Percentiles rank a stretch among this genome's conserved stretches.
Evolutionary conservation across 1,284 basidiomycete species (phyloP).

Genomic region (Stereum hirsutum): DNA sequence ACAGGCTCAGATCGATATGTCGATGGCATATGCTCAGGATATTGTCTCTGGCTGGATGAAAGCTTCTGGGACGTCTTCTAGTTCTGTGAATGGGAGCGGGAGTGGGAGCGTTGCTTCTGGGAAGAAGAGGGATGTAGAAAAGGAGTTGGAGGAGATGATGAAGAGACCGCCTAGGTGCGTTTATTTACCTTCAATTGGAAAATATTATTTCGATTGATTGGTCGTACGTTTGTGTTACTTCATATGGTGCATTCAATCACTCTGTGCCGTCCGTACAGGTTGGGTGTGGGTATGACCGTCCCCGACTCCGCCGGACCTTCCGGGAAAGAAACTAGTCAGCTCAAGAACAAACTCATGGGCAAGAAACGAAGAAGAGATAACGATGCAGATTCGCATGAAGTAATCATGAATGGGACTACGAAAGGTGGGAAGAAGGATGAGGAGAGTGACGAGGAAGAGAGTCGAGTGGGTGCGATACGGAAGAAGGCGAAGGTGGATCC

Average conservation of each 20-base stretch:
- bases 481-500: constrained; percentile 51
- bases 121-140: constrained; percentile 29
- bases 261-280: constrained; percentile 24
- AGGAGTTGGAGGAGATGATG: constrained; percentile 55
- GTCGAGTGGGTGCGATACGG: constrained; percentile 41
- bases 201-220: no score
- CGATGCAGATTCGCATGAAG: constrained; percentile 21
- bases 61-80: constrained; percentile 16
- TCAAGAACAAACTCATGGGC: constrained; percentile 46
- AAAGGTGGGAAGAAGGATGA: constrained; percentile 15
- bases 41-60: constrained; percentile 61
- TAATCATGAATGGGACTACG: constrained; percentile 3
- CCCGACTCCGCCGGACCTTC: constrained; percentile 33
- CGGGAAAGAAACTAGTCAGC: constrained; percentile 36
- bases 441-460: constrained; percentile 44
- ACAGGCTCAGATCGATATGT: constrained; percentile 68
- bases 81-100: constrained; percentile 10
- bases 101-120: no score
- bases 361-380: constrained; percentile 36
- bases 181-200: background rate
- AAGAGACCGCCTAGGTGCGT: constrained; percentile 57
- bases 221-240: no score
- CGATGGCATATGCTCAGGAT: constrained; percentile 65
- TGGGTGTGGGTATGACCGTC: constrained; percentile 60
- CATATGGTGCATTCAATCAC: constrained; percentile 1